phyloP scores from a whole-genome alignment of 2,329 filamentous ascomycete species.

The Neonectria magnoliae region DNA sequence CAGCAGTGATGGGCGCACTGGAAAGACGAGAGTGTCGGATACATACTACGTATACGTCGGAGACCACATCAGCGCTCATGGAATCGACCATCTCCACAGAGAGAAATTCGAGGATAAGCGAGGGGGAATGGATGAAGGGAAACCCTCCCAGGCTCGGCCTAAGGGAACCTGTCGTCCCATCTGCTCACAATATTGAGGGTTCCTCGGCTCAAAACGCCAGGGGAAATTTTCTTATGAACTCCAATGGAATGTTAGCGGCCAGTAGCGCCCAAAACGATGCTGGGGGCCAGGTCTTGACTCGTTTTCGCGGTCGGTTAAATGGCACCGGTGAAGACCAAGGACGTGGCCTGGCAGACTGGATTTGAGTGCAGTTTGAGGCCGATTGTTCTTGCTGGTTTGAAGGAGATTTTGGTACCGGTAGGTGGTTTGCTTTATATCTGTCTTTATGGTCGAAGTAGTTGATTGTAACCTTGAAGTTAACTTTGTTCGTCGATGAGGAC shows the following conservation, averaged over 20 bases:
- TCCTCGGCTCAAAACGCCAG: background rate
- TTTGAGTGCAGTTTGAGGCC: background rate
- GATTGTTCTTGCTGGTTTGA: background rate
- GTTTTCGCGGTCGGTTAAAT: background rate
- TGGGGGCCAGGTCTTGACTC: background rate
- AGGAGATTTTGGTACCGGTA: background rate
- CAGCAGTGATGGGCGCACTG: background rate
- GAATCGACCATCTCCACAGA: background rate
- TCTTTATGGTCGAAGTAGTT: no score
- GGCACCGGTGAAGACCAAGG: no score
- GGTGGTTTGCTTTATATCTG: background rate
- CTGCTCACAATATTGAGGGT: background rate
- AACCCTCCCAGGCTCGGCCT: background rate
- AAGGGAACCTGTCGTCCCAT: background rate
- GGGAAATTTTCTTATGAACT: no score
- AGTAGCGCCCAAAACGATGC: background rate
- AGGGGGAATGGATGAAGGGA: constrained; percentile 31
- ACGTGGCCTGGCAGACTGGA: background rate
- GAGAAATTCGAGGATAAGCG: constrained; percentile 15
- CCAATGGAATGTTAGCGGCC: no score
- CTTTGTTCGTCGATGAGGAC: no score
- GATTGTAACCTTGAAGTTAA: no score
- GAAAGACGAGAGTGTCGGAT: background rate
- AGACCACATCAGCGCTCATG: background rate
- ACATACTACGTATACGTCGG: background rate